Evolutionary conservation across 345 rosid genomes (phyloP).

Genomic region (Clarkia xantiana): DNA sequence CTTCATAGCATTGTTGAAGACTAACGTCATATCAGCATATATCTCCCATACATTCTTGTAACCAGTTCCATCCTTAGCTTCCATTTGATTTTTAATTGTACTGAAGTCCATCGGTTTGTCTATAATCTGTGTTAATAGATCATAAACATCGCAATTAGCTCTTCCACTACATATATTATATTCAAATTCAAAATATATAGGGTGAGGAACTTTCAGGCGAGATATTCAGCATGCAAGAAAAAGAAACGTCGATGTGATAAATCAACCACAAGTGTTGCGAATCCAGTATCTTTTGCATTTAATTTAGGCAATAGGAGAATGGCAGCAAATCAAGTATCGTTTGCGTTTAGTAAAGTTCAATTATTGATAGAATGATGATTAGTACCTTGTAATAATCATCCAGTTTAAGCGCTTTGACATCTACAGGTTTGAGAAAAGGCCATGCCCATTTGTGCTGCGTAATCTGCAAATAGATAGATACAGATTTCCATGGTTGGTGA

Average conservation of each 20-base stretch:
- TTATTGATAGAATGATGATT: not conserved
- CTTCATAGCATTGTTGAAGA: conserved; percentile 90
- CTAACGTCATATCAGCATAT: conserved; percentile 65
- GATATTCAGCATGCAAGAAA: too few relatives aligned
- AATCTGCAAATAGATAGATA: conserved; percentile 26
- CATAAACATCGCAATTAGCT: not conserved
- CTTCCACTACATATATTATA: too few relatives aligned
- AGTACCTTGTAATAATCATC: conserved; percentile 72
- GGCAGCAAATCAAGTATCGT: not conserved
- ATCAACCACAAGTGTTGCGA: too few relatives aligned
- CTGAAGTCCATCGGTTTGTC: conserved; percentile 95
- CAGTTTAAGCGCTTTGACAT: conserved; percentile 75
- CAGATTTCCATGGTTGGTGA: too few relatives aligned
- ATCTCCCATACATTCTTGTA: conserved; percentile 73
- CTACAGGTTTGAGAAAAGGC: conserved; percentile 90
- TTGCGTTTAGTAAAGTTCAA: not conserved
- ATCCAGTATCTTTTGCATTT: too few relatives aligned
- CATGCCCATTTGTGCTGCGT: conserved; percentile 79
- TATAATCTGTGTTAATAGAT: conserved; percentile 25
- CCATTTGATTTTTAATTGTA: conserved; percentile 77
- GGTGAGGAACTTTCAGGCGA: too few relatives aligned
- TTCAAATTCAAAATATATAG: too few relatives aligned
- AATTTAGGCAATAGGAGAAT: not conserved
- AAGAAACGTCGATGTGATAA: too few relatives aligned
- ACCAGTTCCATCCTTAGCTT: conserved; percentile 70